Base-by-base conservation (phyloP, 2,329 filamentous ascomycete species). In the Penicillium corylophilum region DNA sequence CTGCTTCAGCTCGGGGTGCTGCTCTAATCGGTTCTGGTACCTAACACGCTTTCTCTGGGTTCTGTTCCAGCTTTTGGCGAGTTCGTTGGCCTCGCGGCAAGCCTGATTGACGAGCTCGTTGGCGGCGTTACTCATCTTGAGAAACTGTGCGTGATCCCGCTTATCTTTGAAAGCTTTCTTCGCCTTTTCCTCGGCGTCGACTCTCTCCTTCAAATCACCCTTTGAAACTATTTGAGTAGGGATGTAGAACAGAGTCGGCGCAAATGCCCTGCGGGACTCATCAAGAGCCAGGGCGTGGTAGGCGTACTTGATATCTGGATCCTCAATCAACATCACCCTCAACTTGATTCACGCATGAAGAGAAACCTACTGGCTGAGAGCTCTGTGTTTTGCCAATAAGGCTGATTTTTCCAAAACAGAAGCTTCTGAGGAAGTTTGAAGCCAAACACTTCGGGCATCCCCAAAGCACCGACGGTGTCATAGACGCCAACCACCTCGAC, bases 201-300 rank as follows among this genome's bases (percentile, higher is more conserved):
- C 44, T 10, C 29, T 47, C 12, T n/a, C 12, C 16, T 53, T 33
- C 20, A 60, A 46, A n/a, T 56, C 45, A 4, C 51, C 49, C 18
- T 46, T 20, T 2, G 53, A 50, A 5, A 38, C 48, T 3, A 50
- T 49, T 29, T 55, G 56, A 9, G 56, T 49, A 6, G 74, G 72
- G 29, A 78, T 74, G 46, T 78, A 75, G 79, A 79, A 83, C 1
- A 82, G 64, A 0, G 79, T 79, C 0, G 80, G 80, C 0, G 71
- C 70, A 55, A 81, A 83, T 0, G 79, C 76, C 9, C 60, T 59
- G 16, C 71, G 63, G 33, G 68, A 64, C 51, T 74, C 72, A 46
- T 74, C 72, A 3, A 74, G 57, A 1, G 69, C 67, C 12, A 74
- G 52, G 12, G 71, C 71, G 28, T 74, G 71, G 55, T 72, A 74